These are phyloP conservation scores for Porphyra umbilicalis DNA, from an alignment of 31 red algal genomes.

Conservation along the genomic window DNA sequence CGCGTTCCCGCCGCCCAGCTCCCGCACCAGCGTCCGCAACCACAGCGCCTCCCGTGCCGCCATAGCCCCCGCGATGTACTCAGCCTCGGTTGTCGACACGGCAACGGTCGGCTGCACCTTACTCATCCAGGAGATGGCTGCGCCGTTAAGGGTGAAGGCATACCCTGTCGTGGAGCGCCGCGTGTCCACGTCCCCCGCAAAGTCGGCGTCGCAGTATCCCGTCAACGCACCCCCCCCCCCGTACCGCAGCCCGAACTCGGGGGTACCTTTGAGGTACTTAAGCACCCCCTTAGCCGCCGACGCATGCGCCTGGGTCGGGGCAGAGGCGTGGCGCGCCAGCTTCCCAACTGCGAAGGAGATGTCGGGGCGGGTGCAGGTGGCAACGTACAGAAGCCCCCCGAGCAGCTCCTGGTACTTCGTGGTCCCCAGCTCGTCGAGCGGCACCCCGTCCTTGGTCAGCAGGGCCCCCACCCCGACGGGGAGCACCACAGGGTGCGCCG, in stretches of 20 bases:
- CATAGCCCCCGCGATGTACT: conserved; percentile 8
- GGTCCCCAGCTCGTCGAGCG: no score
- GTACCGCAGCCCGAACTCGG: background rate
- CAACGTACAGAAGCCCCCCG: no score
- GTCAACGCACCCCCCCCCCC: background rate
- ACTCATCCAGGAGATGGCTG: conserved; percentile 12
- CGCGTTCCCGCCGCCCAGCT: background rate
- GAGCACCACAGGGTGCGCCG: no score
- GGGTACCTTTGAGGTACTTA: no score
- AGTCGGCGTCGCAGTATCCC: conserved; percentile 15
- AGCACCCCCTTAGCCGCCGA: no score
- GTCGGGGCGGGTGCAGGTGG: no score
- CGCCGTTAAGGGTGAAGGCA: conserved; percentile 9
- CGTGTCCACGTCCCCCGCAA: conserved; percentile 4
- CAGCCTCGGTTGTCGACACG: conserved; percentile 20
- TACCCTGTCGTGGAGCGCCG: conserved; percentile 18
- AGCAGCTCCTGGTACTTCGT: no score
- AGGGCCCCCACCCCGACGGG: no score
- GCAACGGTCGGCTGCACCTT: conserved; percentile 17
- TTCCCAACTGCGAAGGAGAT: no score
- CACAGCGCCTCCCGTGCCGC: conserved; percentile 15
- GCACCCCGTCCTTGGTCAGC: no score
- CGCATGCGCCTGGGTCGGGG: no score
- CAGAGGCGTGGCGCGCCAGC: no score
- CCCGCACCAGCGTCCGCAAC: background rate